Evolutionary conservation across 371 early-diverging fungal genomes (phyloP), one percentile per base, ranked within the genome.

Genomic region (Rhizopus sp.): DNA sequence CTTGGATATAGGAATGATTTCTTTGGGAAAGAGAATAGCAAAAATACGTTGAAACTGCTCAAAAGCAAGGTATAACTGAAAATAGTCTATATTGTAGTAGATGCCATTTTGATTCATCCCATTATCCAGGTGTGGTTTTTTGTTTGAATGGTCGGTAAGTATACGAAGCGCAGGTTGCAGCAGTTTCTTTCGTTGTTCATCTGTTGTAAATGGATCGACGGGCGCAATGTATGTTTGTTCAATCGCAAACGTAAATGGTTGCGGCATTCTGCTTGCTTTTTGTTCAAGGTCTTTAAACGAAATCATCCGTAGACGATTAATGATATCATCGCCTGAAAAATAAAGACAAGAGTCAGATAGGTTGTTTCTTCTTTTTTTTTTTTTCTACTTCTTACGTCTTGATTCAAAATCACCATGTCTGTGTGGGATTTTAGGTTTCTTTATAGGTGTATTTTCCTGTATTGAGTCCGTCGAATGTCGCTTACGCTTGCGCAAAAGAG

Each of bases 101-200:
- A 79, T 79, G 37, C 79, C 79, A 35, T 79, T 79, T 46, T 79
- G 79, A 42, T 79, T 79, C 79, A 76, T 75, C 32, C 79, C 79
- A 33, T 79, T 79, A 16, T 76, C 76, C 8, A 72, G 51, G 62
- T 79, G 79, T 4, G 79, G 79, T 30, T 79, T 79, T 72, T 74
- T 74, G 30, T 76, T 79, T 10, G 76, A 69, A 34, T 73, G 75
- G 10, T 55, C 53, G 7, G 70, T 72, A 3, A 79, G 59, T 8
- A 74, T 68, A n/a, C 63, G 58, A 12, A 76, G 46, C 29, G 74
- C 49, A 5, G 76, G 77, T 38, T 63, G 67, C 0, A 79, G 17
- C 10, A 64, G 53, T 29, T 69, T 63, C 3, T 63, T 63, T 13
- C 63, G 64, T 54, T 73, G 61, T 38, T 76, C 73, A 5, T 62